Evolutionary conservation across 106 monocot species (phyloP), one percentile per base, ranked within the genome.

Genomic region (Alisma plantagoaquatica): DNA sequence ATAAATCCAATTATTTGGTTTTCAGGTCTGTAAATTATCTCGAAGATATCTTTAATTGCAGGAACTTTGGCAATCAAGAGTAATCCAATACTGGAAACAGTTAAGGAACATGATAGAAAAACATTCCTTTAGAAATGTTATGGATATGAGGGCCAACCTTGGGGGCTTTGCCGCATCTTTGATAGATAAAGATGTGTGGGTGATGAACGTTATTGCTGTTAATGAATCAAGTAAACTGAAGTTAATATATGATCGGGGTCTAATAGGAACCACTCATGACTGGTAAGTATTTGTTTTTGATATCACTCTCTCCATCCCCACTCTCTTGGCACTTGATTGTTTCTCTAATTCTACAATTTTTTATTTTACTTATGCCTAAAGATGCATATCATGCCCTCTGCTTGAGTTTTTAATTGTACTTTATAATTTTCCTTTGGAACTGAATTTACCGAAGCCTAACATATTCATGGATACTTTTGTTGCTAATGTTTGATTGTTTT

Each of bases 71-170:
- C 73, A 42, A 18, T 69, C 14, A 60, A 79, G 92, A 67, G 86
- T 82, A 23, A 49, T 57, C 54, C 61, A 69, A 24, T 93, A 93
- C 51, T 87, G 92, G 92, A 83, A 72, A 52, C 59, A 77, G 53
- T 74, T 93, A 71, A 70, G 64, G 49, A 61, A 74, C 41, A 48
- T 69, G 42, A 67, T 79, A 50, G 67, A 67, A 35, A 74, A 63
- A 54, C 65, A 87, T 69, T 71, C 82, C 24, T 56, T 93, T 10
- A 79, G 92, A 71, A 93, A 93, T 76, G 28, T 87, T 18, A 87
- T 93, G 83, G 92, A 93, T 66, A 87, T 93, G 92, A 75, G 57
- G n/a, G 78, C 92, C 61, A 87, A 77, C 56, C 27, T 93, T 23
- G 92, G 92, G 20, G 79, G 82, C 11, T 93, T 93, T 79, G 92